phyloP scores from a whole-genome alignment of 2,329 filamentous ascomycete species.

The Sporothrix schenckii region DNA sequence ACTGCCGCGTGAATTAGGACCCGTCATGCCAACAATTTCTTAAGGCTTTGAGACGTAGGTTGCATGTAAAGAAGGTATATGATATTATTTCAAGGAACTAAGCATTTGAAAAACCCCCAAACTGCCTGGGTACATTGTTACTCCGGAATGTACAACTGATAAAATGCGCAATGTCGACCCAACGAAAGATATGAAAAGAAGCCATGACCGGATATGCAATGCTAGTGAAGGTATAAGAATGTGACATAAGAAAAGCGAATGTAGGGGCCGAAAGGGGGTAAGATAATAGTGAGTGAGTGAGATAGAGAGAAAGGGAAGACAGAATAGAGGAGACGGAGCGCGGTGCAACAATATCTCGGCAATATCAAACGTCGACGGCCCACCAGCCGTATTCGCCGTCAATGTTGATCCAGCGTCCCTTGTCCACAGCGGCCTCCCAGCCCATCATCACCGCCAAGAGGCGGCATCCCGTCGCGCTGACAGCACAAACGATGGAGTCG shows the following conservation, averaged over 20 bases:
- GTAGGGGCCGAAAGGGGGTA: neutral
- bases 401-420: constrained; percentile 74
- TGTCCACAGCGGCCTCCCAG: constrained; percentile 68
- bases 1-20: neutral
- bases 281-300: neutral
- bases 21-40: neutral
- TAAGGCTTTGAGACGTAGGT: neutral
- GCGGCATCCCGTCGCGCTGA: constrained; percentile 72
- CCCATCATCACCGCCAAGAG: constrained; percentile 84
- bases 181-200: neutral
- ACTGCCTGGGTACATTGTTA: neutral
- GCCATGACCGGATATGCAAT: constrained; percentile 11
- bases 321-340: neutral
- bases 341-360: neutral
- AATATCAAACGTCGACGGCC: constrained; percentile 30
- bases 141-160: constrained; percentile 6
- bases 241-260: neutral
- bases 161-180: neutral
- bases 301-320: neutral
- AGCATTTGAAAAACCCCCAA: neutral
- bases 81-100: neutral
- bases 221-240: constrained; percentile 15
- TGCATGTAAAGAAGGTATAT: neutral
- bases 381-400: constrained; percentile 69
- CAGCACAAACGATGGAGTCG: constrained; percentile 75